These are phyloP conservation scores for Leccinum aurantiacum DNA, from an alignment of 768 basidiomycete species.

Conservation along the genomic window DNA sequence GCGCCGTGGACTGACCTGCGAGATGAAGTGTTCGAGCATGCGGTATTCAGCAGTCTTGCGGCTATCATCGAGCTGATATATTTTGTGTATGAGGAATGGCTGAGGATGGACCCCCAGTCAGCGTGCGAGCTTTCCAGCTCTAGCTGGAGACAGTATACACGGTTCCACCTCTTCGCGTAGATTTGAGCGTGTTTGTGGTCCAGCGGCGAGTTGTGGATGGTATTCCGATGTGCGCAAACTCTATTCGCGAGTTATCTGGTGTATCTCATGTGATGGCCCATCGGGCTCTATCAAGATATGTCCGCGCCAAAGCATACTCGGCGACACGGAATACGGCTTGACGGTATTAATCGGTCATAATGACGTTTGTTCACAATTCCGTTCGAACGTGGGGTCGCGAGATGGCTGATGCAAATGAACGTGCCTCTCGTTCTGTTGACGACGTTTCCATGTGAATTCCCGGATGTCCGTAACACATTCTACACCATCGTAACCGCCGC, in stretches of 20 bases:
- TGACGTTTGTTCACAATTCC: constrained; percentile 51
- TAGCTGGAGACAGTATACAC: constrained; percentile 33
- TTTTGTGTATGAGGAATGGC: constrained; percentile 76
- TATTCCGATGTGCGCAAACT: constrained; percentile 74
- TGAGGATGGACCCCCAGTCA: constrained; percentile 26
- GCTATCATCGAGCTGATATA: constrained; percentile 88
- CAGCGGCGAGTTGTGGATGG: constrained; percentile 83
- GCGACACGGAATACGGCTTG: constrained; percentile 71
- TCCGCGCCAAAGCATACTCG: constrained; percentile 73
- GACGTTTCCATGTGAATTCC: constrained; percentile 59
- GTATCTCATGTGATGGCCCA: constrained; percentile 46
- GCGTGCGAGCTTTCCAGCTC: neutral
- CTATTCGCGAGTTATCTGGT: constrained; percentile 38
- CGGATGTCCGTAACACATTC: constrained; percentile 76
- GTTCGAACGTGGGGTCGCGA: neutral
- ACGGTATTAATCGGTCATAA: constrained; percentile 78
- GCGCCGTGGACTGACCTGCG: constrained; percentile 48
- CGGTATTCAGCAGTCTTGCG: constrained; percentile 71
- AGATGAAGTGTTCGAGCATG: constrained; percentile 85
- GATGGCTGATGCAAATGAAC: constrained; percentile 3
- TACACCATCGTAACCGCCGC: constrained; percentile 80
- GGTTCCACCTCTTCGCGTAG: constrained; percentile 66
- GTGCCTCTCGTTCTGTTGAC: constrained; percentile 79
- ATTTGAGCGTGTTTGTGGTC: constrained; percentile 68
- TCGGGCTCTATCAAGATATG: constrained; percentile 70